These are phyloP conservation scores for Oemleria cerasiformis DNA, from an alignment of 306 rosid genomes.

Conservation along the genomic window DNA sequence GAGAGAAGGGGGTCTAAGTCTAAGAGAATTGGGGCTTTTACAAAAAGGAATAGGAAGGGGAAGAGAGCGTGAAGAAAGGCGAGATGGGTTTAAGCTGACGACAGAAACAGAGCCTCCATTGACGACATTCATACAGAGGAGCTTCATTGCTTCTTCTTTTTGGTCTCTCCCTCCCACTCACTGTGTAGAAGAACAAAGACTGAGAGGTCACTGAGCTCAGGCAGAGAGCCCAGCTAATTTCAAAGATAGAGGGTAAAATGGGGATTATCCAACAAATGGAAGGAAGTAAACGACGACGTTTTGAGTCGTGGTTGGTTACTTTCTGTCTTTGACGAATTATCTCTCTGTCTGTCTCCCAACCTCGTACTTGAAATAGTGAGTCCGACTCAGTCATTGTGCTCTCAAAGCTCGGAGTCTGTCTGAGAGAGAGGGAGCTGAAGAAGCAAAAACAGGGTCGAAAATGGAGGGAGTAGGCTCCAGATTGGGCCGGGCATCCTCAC, in stretches of 20 bases:
- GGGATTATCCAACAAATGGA: slow-evolving; percentile 3
- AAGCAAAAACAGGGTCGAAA: background rate
- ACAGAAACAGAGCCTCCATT: slow-evolving; percentile 30
- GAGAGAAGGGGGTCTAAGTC: slow-evolving; percentile 25
- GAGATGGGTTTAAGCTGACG: slow-evolving; percentile 33
- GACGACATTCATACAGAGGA: slow-evolving; percentile 44
- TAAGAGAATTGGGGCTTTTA: slow-evolving; percentile 21
- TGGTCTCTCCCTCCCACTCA: background rate
- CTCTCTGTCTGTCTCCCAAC: background rate
- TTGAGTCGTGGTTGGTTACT: background rate
- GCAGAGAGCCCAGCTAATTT: background rate
- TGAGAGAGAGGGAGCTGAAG: background rate
- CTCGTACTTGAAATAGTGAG: slow-evolving; percentile 11
- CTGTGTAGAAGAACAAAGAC: background rate
- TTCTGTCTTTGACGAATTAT: no score
- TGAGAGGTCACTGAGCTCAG: background rate
- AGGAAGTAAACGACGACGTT: background rate
- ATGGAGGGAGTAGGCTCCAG: slow-evolving; percentile 93
- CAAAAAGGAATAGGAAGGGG: slow-evolving; percentile 8
- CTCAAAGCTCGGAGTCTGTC: background rate
- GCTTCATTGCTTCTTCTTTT: slow-evolving; percentile 46
- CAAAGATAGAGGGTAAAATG: slow-evolving; percentile 15
- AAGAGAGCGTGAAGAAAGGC: slow-evolving; percentile 17
- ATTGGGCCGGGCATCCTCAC: slow-evolving; percentile 83
- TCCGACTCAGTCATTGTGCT: background rate